Conservation (phyloP, 1,284 basidiomycete species). For the Cutaneotrichosporon curvatum region DNA sequence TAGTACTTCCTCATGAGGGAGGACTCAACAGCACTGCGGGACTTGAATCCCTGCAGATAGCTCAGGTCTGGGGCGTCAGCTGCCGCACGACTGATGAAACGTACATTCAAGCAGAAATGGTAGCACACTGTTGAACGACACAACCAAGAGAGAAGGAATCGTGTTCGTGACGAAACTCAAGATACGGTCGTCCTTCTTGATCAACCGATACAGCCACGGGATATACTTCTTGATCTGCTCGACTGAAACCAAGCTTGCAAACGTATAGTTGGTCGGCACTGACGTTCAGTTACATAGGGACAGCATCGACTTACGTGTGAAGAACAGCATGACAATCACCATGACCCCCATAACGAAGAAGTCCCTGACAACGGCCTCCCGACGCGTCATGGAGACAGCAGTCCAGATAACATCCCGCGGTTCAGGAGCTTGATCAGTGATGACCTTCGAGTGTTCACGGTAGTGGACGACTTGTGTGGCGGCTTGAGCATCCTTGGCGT, state of each 20-base stretch:
- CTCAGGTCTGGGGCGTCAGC: slow-evolving; percentile 57
- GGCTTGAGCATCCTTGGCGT: slow-evolving; percentile 87
- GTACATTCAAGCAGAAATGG: slow-evolving; percentile 84
- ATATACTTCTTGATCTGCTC: slow-evolving; percentile 81
- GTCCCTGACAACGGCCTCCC: slow-evolving; percentile 58
- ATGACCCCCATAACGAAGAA: slow-evolving; percentile 63
- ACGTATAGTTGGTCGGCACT: slow-evolving; percentile 3
- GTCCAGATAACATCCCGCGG: slow-evolving; percentile 94
- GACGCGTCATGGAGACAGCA: slow-evolving; percentile 64
- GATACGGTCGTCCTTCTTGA: slow-evolving; percentile 71
- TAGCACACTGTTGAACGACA: slow-evolving; percentile 77
- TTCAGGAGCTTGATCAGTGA: slow-evolving; percentile 76
- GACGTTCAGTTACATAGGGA: neutral
- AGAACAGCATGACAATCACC: slow-evolving; percentile 66
- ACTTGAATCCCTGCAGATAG: slow-evolving; percentile 79
- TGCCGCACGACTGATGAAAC: too few relatives aligned
- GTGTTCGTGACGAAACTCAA: slow-evolving; percentile 87
- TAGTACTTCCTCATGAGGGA: slow-evolving; percentile 93
- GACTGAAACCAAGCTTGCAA: slow-evolving; percentile 62
- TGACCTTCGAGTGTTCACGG: slow-evolving; percentile 58
- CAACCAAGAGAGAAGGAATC: slow-evolving; percentile 81
- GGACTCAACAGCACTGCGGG: slow-evolving; percentile 87
- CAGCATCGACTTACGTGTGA: slow-evolving; percentile 55
- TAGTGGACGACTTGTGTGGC: slow-evolving; percentile 80
- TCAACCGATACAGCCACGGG: slow-evolving; percentile 69